Evolutionary conservation across 768 basidiomycete species (phyloP).

Genomic region (Trametes sanguinea): DNA sequence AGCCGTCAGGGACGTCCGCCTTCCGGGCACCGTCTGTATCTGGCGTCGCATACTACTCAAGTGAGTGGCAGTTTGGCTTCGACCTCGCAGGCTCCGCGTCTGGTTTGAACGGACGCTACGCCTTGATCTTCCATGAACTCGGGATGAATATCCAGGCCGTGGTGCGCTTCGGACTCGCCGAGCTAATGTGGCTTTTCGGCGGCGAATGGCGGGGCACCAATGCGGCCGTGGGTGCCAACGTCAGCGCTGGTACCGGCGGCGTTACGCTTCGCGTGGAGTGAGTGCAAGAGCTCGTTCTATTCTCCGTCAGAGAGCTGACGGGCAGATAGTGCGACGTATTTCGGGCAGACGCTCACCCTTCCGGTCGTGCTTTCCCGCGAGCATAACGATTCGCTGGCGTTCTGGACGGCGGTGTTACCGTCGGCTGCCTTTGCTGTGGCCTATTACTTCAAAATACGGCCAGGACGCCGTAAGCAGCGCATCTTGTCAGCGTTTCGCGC

Average conservation of each 20-base stretch:
- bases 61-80: conserved; percentile 52
- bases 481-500: conserved; percentile 46
- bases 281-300: conserved; percentile 31
- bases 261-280: conserved; percentile 61
- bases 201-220: conserved; percentile 52
- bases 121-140: conserved; percentile 55
- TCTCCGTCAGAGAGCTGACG: background rate
- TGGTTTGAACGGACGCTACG: conserved; percentile 52
- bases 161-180: conserved; percentile 50
- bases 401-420: conserved; percentile 56
- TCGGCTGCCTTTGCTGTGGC: conserved; percentile 52
- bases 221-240: conserved; percentile 45
- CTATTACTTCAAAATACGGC: conserved; percentile 60
- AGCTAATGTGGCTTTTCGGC: conserved; percentile 45
- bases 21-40: conserved; percentile 46
- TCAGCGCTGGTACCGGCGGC: conserved; percentile 47
- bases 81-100: conserved; percentile 50
- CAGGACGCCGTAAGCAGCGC: conserved; percentile 54
- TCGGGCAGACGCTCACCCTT: conserved; percentile 57
- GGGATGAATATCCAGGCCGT: conserved; percentile 52
- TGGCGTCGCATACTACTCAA: conserved; percentile 50
- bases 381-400: conserved; percentile 46
- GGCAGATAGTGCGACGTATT: conserved; percentile 48
- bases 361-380: conserved; percentile 60
- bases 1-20: background rate